Conservation (phyloP, 495 filamentous ascomycete species). For the Rhypophila decipiens region DNA sequence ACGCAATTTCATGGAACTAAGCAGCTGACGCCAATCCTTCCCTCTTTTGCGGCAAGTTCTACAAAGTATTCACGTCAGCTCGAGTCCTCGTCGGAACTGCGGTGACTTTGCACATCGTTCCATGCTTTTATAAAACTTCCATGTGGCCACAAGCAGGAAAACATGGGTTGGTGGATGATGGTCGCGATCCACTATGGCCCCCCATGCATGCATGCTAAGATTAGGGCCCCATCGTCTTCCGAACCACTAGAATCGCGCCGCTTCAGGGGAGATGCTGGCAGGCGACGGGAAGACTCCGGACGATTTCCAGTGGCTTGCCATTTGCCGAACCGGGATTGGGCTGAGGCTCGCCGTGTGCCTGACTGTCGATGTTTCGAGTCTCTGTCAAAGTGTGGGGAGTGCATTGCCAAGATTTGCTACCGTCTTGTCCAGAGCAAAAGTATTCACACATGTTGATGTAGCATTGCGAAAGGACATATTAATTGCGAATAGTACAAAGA, state of each 20-base stretch:
- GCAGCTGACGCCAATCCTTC: constrained; percentile 21
- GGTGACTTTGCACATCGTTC: too few relatives aligned
- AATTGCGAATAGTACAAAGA: too few relatives aligned
- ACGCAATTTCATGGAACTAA: constrained; percentile 2
- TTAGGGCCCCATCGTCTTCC: constrained; percentile 4
- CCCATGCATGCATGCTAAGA: constrained; percentile 9
- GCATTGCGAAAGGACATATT: too few relatives aligned
- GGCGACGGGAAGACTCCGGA: constrained; percentile 3
- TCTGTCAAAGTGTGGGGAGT: too few relatives aligned
- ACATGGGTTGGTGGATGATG: constrained; percentile 12
- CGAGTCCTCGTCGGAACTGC: background rate
- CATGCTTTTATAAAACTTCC: constrained; percentile 14
- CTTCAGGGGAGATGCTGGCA: constrained; percentile 1
- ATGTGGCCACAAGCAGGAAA: constrained; percentile 27
- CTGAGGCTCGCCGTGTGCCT: background rate
- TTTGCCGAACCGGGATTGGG: constrained; percentile 19
- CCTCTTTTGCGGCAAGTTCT: constrained; percentile 10
- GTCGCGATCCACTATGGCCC: too few relatives aligned
- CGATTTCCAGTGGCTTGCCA: constrained; percentile 17
- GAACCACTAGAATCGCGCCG: constrained; percentile 21
- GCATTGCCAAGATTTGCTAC: too few relatives aligned
- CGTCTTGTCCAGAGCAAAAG: too few relatives aligned
- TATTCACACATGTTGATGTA: too few relatives aligned
- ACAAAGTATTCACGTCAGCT: background rate
- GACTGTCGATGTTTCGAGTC: too few relatives aligned